Evolutionary conservation across 148 eudicot genomes (phyloP).

Genomic region (Diospyros lotus): DNA sequence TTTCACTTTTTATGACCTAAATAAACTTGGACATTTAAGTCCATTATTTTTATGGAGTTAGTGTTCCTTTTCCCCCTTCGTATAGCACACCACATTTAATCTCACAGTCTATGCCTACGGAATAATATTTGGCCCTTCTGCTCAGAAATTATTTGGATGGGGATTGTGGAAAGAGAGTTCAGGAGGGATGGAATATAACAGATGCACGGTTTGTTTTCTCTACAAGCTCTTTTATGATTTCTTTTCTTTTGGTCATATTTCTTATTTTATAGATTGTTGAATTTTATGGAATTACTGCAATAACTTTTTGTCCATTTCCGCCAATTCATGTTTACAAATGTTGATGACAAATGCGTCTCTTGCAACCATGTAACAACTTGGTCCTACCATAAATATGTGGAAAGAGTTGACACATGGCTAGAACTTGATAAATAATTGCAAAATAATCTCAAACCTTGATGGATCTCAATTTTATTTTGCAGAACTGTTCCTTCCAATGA

Average conservation of each 20-base stretch:
- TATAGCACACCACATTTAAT: not conserved
- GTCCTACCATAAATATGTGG: not conserved
- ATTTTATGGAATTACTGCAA: not conserved
- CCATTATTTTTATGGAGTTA: too few species aligned
- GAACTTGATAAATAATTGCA: not conserved
- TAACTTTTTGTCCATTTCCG: not conserved
- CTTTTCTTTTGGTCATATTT: not conserved
- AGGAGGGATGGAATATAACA: not conserved
- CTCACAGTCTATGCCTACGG: not conserved
- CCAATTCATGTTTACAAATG: not conserved
- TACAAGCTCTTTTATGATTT: not conserved
- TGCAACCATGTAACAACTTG: not conserved
- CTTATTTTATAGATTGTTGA: conserved; percentile 1
- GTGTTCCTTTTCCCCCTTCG: not conserved
- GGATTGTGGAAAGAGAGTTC: conserved; percentile 12
- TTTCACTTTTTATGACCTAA: not conserved
- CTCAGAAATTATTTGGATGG: conserved; percentile 37
- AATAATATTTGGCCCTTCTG: conserved; percentile 9
- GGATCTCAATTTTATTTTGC: not conserved
- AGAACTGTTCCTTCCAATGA: not conserved
- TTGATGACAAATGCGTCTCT: not conserved
- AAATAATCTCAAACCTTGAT: not conserved
- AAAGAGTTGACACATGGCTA: not conserved
- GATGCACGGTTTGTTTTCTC: conserved; percentile 36
- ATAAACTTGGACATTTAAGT: not conserved